These are phyloP conservation scores for Gracilaria caudata DNA, from an alignment of 23 red algal species.

Conservation along the genomic window DNA sequence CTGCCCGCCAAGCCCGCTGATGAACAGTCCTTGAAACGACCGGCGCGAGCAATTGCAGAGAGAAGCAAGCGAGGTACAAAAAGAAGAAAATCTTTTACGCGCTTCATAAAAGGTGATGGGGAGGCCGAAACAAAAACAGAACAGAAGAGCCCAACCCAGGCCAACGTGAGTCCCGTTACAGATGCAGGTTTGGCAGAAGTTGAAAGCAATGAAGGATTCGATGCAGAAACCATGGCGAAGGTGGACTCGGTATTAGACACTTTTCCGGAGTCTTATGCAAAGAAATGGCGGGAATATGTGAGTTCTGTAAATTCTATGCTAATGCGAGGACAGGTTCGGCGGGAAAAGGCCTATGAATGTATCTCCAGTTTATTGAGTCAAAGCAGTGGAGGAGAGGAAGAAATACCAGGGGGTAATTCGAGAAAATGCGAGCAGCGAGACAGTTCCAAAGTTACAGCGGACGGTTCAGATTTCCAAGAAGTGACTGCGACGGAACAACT, in stretches of 20 bases:
- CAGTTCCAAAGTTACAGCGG: neutral
- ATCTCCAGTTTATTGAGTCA: constrained; percentile 26
- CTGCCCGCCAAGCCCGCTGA: neutral
- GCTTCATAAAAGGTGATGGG: constrained; percentile 2
- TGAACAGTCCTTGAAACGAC: constrained; percentile 12
- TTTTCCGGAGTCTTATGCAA: constrained; percentile 55
- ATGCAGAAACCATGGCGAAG: constrained; percentile 36
- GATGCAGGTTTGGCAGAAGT: constrained; percentile 32
- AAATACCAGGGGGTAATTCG: neutral
- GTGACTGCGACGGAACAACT: neutral
- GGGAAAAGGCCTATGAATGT: constrained; percentile 57
- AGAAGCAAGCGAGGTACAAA: constrained; percentile 26
- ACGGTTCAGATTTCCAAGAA: neutral
- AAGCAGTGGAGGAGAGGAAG: neutral
- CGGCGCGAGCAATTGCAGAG: constrained; percentile 33
- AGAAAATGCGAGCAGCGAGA: constrained; percentile 13
- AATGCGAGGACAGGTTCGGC: constrained; percentile 24
- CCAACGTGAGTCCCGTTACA: constrained; percentile 27
- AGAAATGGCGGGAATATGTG: constrained; percentile 61
- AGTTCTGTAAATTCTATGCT: constrained; percentile 36
- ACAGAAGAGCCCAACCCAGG: constrained; percentile 5
- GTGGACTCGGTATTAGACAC: constrained; percentile 29
- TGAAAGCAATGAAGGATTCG: constrained; percentile 33
- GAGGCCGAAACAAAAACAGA: neutral
- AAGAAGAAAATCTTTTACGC: constrained; percentile 51